Percentiles rank a stretch among this genome's conserved stretches.
phyloP scores from a whole-genome alignment of 2,329 filamentous ascomycete genomes.

The Nemania abortiva region DNA sequence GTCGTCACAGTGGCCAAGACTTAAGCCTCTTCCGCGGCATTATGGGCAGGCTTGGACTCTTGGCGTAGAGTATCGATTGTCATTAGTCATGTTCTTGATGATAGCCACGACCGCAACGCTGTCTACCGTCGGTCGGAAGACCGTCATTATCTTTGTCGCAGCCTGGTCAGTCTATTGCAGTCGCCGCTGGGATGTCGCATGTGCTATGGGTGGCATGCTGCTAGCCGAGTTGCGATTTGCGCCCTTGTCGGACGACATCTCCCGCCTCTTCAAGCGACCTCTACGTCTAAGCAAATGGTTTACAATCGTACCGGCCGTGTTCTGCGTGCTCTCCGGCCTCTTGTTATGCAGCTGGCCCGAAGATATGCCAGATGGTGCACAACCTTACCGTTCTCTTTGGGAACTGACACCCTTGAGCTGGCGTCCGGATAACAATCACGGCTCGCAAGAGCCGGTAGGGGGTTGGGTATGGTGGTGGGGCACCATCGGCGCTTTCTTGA shows the following conservation, averaged over 20 bases:
- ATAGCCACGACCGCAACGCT: slow-evolving; percentile 37
- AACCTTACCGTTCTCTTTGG: slow-evolving; percentile 34
- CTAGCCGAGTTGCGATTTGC: slow-evolving; percentile 36
- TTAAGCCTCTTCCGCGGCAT: slow-evolving; percentile 30
- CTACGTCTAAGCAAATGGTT: slow-evolving; percentile 34
- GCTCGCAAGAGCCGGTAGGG: slow-evolving; percentile 35
- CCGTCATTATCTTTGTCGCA: slow-evolving; percentile 32
- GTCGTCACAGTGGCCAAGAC: slow-evolving; percentile 33
- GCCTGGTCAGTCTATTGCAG: slow-evolving; percentile 34
- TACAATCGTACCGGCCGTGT: slow-evolving; percentile 25
- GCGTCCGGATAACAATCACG: slow-evolving; percentile 28
- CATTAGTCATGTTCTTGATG: slow-evolving; percentile 38
- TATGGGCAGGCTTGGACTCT: slow-evolving; percentile 36
- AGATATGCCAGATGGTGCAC: slow-evolving; percentile 24
- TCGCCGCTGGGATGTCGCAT: slow-evolving; percentile 37
- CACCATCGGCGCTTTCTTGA: slow-evolving; percentile 32
- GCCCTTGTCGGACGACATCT: slow-evolving; percentile 33
- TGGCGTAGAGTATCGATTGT: slow-evolving; percentile 37
- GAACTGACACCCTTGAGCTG: slow-evolving; percentile 29
- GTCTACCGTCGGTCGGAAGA: slow-evolving; percentile 34
- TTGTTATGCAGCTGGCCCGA: slow-evolving; percentile 37
- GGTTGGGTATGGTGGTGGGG: slow-evolving; percentile 39
- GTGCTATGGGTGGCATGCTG: slow-evolving; percentile 36
- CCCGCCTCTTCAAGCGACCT: slow-evolving; percentile 33
- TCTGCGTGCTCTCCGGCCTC: slow-evolving; percentile 29